Percentiles rank a stretch among this genome's conserved stretches.
Evolutionary conservation across 306 rosid species (phyloP).

Genomic region (Medicago truncatula): DNA sequence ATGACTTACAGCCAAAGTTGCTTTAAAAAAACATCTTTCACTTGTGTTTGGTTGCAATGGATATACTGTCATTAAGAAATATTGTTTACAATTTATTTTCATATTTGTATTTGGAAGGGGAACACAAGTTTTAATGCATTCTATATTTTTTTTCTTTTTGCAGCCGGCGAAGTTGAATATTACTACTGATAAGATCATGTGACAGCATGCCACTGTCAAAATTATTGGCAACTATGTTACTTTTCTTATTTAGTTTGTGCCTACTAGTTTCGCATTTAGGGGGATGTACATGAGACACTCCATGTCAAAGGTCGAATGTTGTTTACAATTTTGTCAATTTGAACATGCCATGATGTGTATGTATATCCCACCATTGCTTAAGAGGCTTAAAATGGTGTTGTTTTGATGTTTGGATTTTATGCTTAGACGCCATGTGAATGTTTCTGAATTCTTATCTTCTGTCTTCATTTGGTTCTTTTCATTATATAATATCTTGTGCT

Average conservation of each 20-base stretch:
- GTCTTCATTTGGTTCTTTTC: neutral
- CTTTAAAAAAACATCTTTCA: neutral
- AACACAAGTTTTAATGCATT: neutral
- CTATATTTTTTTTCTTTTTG: neutral
- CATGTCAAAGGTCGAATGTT: neutral
- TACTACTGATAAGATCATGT: neutral
- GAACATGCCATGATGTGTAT: neutral
- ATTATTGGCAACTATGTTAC: neutral
- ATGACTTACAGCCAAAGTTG: constrained; percentile 16
- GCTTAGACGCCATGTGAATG: neutral
- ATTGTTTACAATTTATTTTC: no score
- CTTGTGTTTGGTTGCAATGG: neutral
- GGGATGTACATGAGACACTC: neutral
- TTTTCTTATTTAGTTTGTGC: neutral
- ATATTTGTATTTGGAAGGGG: neutral
- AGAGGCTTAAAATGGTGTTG: neutral
- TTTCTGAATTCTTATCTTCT: neutral
- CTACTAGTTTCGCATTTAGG: neutral
- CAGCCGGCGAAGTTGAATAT: constrained; percentile 7
- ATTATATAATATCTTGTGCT: neutral
- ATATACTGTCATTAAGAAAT: no score
- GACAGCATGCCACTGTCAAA: neutral
- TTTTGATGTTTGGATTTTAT: neutral
- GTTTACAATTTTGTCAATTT: neutral
- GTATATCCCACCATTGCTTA: neutral